Evolutionary conservation across 495 filamentous ascomycete genomes (phyloP).

Genomic region (Neurospora sp.): DNA sequence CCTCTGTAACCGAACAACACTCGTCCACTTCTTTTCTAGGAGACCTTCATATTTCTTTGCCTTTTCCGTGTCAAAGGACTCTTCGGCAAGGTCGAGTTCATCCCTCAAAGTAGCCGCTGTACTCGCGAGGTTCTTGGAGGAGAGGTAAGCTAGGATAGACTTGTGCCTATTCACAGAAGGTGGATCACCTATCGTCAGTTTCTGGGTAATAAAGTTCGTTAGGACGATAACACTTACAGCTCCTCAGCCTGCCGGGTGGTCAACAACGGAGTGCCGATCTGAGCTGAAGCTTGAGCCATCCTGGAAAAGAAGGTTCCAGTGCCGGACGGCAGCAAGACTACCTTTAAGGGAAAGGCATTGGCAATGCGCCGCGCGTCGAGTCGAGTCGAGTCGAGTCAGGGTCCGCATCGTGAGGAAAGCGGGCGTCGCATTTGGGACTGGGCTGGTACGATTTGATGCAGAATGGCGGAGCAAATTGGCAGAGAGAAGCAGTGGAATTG

Average conservation of each 20-base stretch:
- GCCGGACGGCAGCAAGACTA: not conserved
- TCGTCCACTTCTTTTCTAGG: constrained; percentile 90
- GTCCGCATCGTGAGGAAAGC: not conserved
- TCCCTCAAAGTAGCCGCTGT: constrained; percentile 54
- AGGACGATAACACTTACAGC: constrained; percentile 46
- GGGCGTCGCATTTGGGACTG: not conserved
- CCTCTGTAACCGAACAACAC: constrained; percentile 74
- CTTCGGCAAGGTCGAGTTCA: constrained; percentile 49
- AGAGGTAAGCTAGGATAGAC: constrained; percentile 75
- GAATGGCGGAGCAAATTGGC: not conserved
- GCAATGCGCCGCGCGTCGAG: not conserved
- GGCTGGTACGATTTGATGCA: not conserved
- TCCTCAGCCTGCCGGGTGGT: constrained; percentile 71
- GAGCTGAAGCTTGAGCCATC: not conserved
- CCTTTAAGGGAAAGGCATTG: not conserved
- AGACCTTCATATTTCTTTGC: constrained; percentile 77
- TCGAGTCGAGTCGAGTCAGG: not conserved
- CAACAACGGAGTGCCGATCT: constrained; percentile 23
- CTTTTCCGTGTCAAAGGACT: constrained; percentile 60
- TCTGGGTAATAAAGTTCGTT: too few relatives aligned
- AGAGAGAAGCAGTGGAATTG: not conserved
- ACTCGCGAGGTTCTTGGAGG: constrained; percentile 51
- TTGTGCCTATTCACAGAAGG: constrained; percentile 53
- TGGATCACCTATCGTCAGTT: not conserved
- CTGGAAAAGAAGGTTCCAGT: not conserved